These are phyloP conservation scores for Rhizoctonia solani DNA, from an alignment of 1,284 basidiomycete genomes.

Conservation along the genomic window DNA sequence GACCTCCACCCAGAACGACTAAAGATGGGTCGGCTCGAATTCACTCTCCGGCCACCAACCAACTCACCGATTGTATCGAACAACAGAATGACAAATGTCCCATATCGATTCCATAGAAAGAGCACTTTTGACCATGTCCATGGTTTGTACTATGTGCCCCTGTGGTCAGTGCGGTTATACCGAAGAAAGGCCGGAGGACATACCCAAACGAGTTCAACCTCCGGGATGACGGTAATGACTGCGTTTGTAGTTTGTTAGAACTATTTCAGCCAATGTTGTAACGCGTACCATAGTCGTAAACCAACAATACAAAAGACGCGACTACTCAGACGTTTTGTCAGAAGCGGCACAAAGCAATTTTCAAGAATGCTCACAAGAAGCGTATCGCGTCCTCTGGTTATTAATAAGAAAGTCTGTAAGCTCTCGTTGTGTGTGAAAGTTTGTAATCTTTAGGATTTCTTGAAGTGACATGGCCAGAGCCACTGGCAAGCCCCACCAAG, in stretches of 20 bases:
- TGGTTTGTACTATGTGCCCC: conserved; percentile 14
- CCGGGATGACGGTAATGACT: conserved; percentile 10
- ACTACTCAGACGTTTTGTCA: not conserved
- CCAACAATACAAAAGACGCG: conserved; percentile 14
- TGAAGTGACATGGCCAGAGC: conserved; percentile 17
- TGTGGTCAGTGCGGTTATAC: not conserved
- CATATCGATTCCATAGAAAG: conserved; percentile 33
- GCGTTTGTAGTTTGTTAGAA: not conserved
- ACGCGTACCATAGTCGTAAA: conserved; percentile 22
- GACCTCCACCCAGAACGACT: conserved; percentile 31
- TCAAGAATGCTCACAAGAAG: conserved; percentile 12
- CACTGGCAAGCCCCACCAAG: not conserved
- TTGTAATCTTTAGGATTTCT: too few relatives aligned
- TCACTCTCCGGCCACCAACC: too few relatives aligned
- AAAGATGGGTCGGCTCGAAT: not conserved
- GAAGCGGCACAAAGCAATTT: not conserved
- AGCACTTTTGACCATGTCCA: conserved; percentile 32
- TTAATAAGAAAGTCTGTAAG: not conserved
- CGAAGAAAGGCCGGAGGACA: not conserved
- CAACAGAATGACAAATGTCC: conserved; percentile 25
- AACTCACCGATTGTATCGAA: conserved; percentile 31
- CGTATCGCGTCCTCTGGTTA: conserved; percentile 28
- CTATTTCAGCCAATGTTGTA: not conserved
- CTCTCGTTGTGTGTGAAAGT: not conserved
- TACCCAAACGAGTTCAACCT: conserved; percentile 32